Base-by-base conservation (phyloP, 805 yeast genomes). In the Monosporozyma aerobia region DNA sequence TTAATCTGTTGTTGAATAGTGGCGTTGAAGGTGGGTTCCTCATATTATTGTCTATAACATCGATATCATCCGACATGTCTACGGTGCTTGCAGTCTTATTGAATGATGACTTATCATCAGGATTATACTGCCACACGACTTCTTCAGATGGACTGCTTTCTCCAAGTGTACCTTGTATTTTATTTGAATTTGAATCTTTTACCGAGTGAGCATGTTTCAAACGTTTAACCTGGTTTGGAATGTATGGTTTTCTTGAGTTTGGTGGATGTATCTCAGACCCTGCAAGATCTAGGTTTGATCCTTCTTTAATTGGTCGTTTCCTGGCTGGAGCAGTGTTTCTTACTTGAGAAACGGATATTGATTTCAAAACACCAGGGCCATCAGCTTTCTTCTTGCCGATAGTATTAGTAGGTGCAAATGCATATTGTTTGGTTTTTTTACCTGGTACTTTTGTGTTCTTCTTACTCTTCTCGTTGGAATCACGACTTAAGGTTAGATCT, bases 51-150 rank as follows among this genome's bases (percentile, higher is more conserved):
- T 47, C 44, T 9, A 51, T 54, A 11, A 47, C 23, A 23, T 49
- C 50, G n/a, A 46, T 29, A 27, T 56, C 59, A 30, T 61, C 62
- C 2, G 58, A 53, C n/a, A 46, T 44, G 5, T 57, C 59, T 32
- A 56, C 55, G 5, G 64, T 57, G 44, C 62, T 58, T 13, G 50
- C 37, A 3, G 52, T 40, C 47, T 55, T 56, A 44, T 57, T 63
- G 2, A 56, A 52, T 4, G 45, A 44, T 33, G 53, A 57, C 27
- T 53, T 56, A 25, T 54, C 50, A 2, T 33, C 40, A 2, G 71
- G 71, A 7, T 63, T 61, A 46, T 64, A 64, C 16, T 57, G 57
- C 71, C 71, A 68, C 9, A 67, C 60, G 2, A 68, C 69, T 51
- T 64, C 66, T 44, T 67, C 69, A 13, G 64, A 47, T 23, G 59